phyloP scores from a whole-genome alignment of 2,329 filamentous ascomycete genomes.

The Paraphoma chrysanthemicola region DNA sequence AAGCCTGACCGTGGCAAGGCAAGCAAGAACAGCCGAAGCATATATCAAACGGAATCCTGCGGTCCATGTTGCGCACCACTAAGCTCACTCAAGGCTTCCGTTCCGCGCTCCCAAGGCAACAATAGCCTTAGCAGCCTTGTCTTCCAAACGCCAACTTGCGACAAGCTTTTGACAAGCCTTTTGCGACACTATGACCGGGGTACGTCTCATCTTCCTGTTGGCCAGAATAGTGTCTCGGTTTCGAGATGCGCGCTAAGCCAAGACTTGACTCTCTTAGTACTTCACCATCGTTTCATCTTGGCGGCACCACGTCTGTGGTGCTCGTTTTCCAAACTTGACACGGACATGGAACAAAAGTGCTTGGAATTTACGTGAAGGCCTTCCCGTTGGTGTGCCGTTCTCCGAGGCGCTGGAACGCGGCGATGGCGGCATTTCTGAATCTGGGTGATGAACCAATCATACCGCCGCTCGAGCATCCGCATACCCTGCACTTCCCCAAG shows the following conservation, averaged over 20 bases:
- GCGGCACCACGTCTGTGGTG: slow-evolving; percentile 30
- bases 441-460: slow-evolving; percentile 10
- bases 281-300: slow-evolving; percentile 47
- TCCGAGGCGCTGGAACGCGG: slow-evolving; percentile 3
- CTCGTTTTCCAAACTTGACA: slow-evolving; percentile 27
- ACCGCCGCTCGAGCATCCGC: background rate
- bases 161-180: slow-evolving; percentile 39
- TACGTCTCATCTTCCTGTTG: slow-evolving; percentile 29
- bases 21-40: slow-evolving; percentile 10
- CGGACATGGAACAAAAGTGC: slow-evolving; percentile 29
- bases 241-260: slow-evolving; percentile 34
- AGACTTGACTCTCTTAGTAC: slow-evolving; percentile 29
- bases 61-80: background rate
- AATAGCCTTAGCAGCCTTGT: slow-evolving; percentile 16
- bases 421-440: slow-evolving; percentile 16
- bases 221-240: slow-evolving; percentile 27
- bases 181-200: slow-evolving; percentile 19
- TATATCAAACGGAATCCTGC: slow-evolving; percentile 10
- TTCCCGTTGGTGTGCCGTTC: background rate
- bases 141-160: slow-evolving; percentile 20
- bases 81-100: slow-evolving; percentile 5
- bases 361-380: slow-evolving; percentile 12
- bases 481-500: background rate
- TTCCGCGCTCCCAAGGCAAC: slow-evolving; percentile 26
- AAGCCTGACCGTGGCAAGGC: background rate